Percentiles rank a stretch among this genome's conserved stretches.
phyloP scores from a whole-genome alignment of 441 rosid species.

The Hura crepitans region DNA sequence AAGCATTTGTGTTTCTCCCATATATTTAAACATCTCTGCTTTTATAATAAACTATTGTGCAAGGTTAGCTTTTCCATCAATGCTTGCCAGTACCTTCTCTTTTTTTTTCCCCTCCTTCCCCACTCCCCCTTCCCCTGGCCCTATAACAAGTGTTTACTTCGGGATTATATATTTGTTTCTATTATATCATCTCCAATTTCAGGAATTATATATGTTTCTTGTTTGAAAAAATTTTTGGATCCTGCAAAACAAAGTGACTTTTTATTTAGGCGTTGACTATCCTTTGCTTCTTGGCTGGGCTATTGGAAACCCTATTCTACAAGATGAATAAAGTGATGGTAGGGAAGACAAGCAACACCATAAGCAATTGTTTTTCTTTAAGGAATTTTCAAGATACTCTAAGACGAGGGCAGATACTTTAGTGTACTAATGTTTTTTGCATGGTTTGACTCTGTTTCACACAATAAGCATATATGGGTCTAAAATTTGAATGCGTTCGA shows the following conservation, averaged over 20 bases:
- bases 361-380: not conserved
- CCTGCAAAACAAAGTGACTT: not conserved
- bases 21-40: not conserved
- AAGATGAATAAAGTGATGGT: not conserved
- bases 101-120: not conserved
- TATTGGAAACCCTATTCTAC: not conserved
- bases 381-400: not conserved
- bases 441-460: not conserved
- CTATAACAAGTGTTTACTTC: too few relatives aligned
- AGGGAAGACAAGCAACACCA: not conserved
- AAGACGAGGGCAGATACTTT: not conserved
- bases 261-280: not conserved
- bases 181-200: not conserved
- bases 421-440: not conserved
- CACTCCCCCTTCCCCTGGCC: too few relatives aligned
- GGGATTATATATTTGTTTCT: not conserved
- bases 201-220: not conserved
- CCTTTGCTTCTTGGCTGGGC: not conserved
- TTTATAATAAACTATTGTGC: not conserved
- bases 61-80: not conserved
- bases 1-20: not conserved
- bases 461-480: not conserved
- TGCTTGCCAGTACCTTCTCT: not conserved
- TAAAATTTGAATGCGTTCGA: not conserved
- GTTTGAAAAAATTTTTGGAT: not conserved